Conservation (phyloP, 1,139 yeast species). For the Protomyces arabidopsidicola region DNA sequence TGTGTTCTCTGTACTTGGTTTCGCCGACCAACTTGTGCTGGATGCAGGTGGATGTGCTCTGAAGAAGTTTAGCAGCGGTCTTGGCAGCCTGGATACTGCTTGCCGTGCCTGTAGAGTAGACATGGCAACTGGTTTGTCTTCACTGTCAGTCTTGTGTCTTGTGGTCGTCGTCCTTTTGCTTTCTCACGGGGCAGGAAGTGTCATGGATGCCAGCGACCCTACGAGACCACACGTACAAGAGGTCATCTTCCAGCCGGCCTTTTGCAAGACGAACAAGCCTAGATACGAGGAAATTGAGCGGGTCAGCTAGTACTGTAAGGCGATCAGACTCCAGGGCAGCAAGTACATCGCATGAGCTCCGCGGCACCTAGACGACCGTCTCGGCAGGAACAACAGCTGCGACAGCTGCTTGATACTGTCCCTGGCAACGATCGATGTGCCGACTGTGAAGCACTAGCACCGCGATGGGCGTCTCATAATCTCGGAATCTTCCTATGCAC, state of each 20-base stretch:
- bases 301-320: neutral
- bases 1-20: constrained; percentile 91
- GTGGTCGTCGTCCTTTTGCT: neutral
- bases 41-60: constrained; percentile 22
- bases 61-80: constrained; percentile 17
- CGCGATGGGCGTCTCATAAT: constrained; percentile 40
- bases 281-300: too few species aligned
- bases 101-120: neutral
- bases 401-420: constrained; percentile 43
- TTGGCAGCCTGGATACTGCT: constrained; percentile 7
- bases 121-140: neutral
- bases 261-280: too few species aligned
- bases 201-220: neutral
- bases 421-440: constrained; percentile 50
- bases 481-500: constrained; percentile 59
- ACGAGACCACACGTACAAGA: neutral
- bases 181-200: neutral
- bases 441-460: constrained; percentile 53
- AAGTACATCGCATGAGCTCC: neutral
- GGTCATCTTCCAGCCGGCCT: too few species aligned
- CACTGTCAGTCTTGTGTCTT: neutral
- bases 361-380: neutral
- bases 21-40: constrained; percentile 48
- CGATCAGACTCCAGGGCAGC: neutral
- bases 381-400: constrained; percentile 42